A percentile compares a stretch with the other conserved stretches of the same genome.
phyloP scores from a whole-genome alignment of 768 basidiomycete genomes.

The Chlorophyllum brunneum region DNA sequence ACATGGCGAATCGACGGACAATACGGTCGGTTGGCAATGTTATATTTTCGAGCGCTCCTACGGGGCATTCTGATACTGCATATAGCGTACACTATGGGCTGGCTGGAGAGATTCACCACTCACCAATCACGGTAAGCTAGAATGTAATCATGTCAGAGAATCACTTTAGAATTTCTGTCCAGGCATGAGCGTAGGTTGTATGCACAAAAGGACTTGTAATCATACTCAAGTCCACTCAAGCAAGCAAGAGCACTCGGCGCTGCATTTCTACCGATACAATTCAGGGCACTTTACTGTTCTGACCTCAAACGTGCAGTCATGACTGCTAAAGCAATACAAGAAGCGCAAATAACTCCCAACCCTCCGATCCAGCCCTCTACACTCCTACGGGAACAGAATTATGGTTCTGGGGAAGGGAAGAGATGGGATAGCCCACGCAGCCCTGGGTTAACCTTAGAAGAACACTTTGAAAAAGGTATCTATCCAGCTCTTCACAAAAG shows the following conservation, averaged over 20 bases:
- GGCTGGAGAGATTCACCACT: slow-evolving; percentile 74
- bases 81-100: slow-evolving; percentile 51
- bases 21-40: slow-evolving; percentile 43
- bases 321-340: slow-evolving; percentile 56
- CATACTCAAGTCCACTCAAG: slow-evolving; percentile 19
- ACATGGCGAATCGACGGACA: slow-evolving; percentile 78
- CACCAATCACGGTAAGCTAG: slow-evolving; percentile 64
- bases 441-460: slow-evolving; percentile 32
- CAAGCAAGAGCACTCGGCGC: slow-evolving; percentile 64
- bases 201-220: not conserved
- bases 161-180: not conserved
- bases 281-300: slow-evolving; percentile 63
- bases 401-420: slow-evolving; percentile 68
- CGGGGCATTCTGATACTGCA: slow-evolving; percentile 10
- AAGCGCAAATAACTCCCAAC: slow-evolving; percentile 42
- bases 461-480: slow-evolving; percentile 47
- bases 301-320: slow-evolving; percentile 58
- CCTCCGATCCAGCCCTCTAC: slow-evolving; percentile 44
- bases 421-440: slow-evolving; percentile 33
- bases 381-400: slow-evolving; percentile 64
- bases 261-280: slow-evolving; percentile 41
- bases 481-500: slow-evolving; percentile 48
- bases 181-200: not conserved
- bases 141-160: slow-evolving; percentile 52
- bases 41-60: not conserved